These are phyloP conservation scores for Aureobasidium leucospermi DNA, from an alignment of 2,329 filamentous ascomycete species.

Conservation along the genomic window DNA sequence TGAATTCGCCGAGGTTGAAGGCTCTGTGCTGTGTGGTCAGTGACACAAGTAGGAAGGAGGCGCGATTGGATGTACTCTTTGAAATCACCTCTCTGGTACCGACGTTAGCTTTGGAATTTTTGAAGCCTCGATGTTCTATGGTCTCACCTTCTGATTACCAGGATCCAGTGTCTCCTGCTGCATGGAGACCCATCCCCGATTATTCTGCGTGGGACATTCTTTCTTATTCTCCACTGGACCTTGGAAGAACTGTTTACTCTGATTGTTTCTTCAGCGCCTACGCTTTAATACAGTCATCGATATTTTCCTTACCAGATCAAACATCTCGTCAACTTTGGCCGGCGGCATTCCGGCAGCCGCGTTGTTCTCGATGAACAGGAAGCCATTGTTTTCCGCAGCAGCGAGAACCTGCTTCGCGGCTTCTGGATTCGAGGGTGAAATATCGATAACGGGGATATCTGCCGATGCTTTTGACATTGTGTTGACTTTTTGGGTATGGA, in stretches of 20 bases:
- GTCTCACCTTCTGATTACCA: constrained; percentile 62
- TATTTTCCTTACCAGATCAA: constrained; percentile 55
- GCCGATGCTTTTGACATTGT: constrained; percentile 2
- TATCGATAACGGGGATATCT: constrained; percentile 73
- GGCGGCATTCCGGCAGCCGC: constrained; percentile 53
- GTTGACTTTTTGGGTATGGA: not conserved
- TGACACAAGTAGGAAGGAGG: not conserved
- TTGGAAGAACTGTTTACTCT: constrained; percentile 55
- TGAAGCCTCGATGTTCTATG: not conserved
- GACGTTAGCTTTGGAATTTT: not conserved
- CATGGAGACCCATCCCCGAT: constrained; percentile 84
- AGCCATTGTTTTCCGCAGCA: constrained; percentile 76
- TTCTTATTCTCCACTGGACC: constrained; percentile 65
- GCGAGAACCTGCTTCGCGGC: constrained; percentile 64
- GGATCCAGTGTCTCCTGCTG: constrained; percentile 84
- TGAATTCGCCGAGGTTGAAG: constrained; percentile 84
- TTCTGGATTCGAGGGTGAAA: constrained; percentile 53
- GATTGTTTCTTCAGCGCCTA: not conserved
- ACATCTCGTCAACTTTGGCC: constrained; percentile 61
- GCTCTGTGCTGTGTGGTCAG: constrained; percentile 48
- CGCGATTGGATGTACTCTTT: constrained; percentile 59
- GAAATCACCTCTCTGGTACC: constrained; percentile 63
- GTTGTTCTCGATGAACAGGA: constrained; percentile 78
- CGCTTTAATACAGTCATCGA: not conserved
- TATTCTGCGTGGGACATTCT: constrained; percentile 61